Evolutionary conservation across 306 rosid species (phyloP), one percentile per base, ranked within the genome.

Genomic region (Cyamopsis tetragonoloba): DNA sequence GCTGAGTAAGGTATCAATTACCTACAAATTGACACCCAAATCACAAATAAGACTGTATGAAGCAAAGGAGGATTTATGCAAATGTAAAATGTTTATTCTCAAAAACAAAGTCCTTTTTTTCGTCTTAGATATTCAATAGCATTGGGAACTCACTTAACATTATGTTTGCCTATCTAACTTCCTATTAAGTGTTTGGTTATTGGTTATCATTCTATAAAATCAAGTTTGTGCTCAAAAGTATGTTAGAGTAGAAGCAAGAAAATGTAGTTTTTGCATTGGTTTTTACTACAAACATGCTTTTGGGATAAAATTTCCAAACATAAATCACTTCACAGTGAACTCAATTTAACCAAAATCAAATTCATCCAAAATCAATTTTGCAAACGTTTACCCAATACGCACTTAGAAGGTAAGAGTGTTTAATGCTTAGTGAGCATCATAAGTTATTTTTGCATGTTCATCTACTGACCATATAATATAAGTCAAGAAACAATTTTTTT

Each of bases 1-100:
- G 74, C 85, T 50, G 69, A 95, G 92, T 73, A 95, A 77, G 66
- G 87, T 71, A 83, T 95, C 99, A 32, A 95, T 85, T 39, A 86
- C 92, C 99, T 95, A 31, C 72, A 75, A 62, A 66, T 41, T 67
- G 27, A 74, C 62, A 76, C 30, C 60, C 73, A 74, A 61, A 34
- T 35, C 17, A 84, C 65, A 51, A 51, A 31, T 62, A 71, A 77
- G 74, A 79, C 38, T 28, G 19, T 72, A 71, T 28, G 71, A 75
- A 68, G 47, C 39, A 76, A 28, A 59, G 11, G 4, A 62, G 39
- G 20, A 18, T 18, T 23, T 31, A 55, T 30, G 30, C 35, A 27
- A 11, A 64, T 38, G 6, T 39, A 27, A 27, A 11, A 64, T 38
- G 6, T 39, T 55, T 55, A 49, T 38, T 78, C 0, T 20, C 13